A percentile compares a stretch with the other conserved stretches of the same genome.
Evolutionary conservation across 2,329 filamentous ascomycete genomes (phyloP).

Genomic region (Alternaria hordeiaustralica): DNA sequence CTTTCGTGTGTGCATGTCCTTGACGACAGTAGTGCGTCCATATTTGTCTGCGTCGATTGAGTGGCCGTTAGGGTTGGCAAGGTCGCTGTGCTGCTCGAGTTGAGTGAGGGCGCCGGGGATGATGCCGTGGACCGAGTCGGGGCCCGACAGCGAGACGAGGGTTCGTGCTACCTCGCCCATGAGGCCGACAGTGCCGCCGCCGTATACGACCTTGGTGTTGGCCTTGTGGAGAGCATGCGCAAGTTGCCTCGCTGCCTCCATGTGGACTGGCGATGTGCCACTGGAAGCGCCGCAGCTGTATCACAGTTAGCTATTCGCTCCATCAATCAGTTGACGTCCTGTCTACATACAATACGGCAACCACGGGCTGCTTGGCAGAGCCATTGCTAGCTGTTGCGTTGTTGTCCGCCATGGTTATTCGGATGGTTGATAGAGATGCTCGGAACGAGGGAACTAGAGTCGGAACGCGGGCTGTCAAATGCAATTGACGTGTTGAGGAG

Average conservation of each 20-base stretch:
- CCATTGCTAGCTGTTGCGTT: slow-evolving; percentile 15
- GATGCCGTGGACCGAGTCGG: slow-evolving; percentile 85
- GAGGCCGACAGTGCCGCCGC: slow-evolving; percentile 89
- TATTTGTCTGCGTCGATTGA: slow-evolving; percentile 69
- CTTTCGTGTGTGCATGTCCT: slow-evolving; percentile 97
- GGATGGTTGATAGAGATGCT: not conserved
- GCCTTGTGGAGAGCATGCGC: slow-evolving; percentile 75
- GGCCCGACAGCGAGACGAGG: slow-evolving; percentile 81
- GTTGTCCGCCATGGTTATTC: slow-evolving; percentile 29
- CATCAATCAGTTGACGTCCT: not conserved
- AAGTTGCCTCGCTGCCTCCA: slow-evolving; percentile 78
- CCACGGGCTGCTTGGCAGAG: slow-evolving; percentile 62
- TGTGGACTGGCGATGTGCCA: slow-evolving; percentile 75
- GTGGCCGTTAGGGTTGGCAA: slow-evolving; percentile 50
- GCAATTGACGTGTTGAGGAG: slow-evolving; percentile 9
- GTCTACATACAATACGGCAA: slow-evolving; percentile 79
- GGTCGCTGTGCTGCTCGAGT: slow-evolving; percentile 71
- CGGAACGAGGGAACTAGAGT: slow-evolving; percentile 14
- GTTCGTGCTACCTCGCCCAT: slow-evolving; percentile 95
- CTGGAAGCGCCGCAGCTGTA: slow-evolving; percentile 78
- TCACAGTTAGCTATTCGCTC: slow-evolving; percentile 13
- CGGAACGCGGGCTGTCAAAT: slow-evolving; percentile 12
- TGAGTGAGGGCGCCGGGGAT: slow-evolving; percentile 85
- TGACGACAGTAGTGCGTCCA: slow-evolving; percentile 85
- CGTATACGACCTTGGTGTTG: slow-evolving; percentile 87